A percentile compares a stretch with the other conserved stretches of the same genome.
Conservation (phyloP, 306 rosid species). For the Ormosia semicastrata region DNA sequence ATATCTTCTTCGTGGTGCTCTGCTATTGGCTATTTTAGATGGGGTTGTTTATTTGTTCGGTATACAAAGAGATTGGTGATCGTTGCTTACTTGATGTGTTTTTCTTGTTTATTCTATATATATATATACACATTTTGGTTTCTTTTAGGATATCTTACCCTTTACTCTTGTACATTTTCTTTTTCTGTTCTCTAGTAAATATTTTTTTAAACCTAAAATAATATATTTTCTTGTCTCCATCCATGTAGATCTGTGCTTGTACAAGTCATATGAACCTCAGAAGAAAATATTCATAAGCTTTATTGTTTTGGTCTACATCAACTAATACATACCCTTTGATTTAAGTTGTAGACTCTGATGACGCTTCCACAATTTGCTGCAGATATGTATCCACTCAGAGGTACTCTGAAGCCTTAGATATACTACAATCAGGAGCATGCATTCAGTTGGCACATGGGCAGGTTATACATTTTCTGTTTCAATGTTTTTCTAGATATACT, state of each 20-base stretch:
- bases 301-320: neutral
- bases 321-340: neutral
- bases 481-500: constrained; percentile 14
- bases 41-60: neutral
- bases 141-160: neutral
- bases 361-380: constrained; percentile 36
- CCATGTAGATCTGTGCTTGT: neutral
- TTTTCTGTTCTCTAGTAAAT: neutral
- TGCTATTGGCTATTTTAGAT: neutral
- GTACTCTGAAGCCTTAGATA: constrained; percentile 78
- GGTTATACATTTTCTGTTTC: constrained; percentile 45
- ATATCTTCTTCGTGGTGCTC: neutral
- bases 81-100: neutral
- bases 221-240: neutral
- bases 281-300: neutral
- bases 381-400: constrained; percentile 79
- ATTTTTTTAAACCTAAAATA: neutral
- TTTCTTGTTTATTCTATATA: neutral
- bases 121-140: neutral
- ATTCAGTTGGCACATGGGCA: constrained; percentile 70
- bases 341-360: constrained; percentile 23
- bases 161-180: neutral
- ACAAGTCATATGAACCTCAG: constrained; percentile 1
- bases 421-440: constrained; percentile 89
- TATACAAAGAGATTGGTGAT: neutral